These are phyloP conservation scores for Trypanosoma lewisi DNA, from an alignment of 208 protist species.

Conservation along the genomic window DNA sequence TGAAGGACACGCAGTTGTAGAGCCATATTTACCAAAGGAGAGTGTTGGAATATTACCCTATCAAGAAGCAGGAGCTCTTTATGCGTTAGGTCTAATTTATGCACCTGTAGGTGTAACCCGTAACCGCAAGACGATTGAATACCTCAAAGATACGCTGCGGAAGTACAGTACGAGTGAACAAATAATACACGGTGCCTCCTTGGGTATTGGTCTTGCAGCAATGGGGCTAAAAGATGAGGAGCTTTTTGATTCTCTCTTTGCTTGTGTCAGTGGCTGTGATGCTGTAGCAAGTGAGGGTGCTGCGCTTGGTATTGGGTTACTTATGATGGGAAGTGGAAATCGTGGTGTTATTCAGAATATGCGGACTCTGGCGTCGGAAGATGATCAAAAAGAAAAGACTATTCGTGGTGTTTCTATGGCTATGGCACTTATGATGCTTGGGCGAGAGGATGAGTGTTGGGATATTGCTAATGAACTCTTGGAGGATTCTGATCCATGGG, in stretches of 20 bases:
- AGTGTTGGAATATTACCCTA: conserved; percentile 78
- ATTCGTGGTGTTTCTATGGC: conserved; percentile 97
- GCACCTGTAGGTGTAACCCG: conserved; percentile 87
- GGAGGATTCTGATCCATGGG: conserved; percentile 94
- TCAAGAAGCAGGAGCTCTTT: conserved; percentile 96
- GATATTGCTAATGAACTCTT: conserved; percentile 92
- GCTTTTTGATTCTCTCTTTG: conserved; percentile 95
- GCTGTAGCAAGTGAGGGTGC: conserved; percentile 98
- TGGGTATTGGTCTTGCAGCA: conserved; percentile 94
- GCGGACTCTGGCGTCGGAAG: conserved; percentile 89
- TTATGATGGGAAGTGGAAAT: conserved; percentile 97
- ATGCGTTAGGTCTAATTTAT: conserved; percentile 98
- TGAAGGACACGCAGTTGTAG: conserved; percentile 86
- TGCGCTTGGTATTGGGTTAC: conserved; percentile 96
- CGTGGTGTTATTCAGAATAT: conserved; percentile 89
- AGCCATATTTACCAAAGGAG: conserved; percentile 91
- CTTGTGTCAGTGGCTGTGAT: conserved; percentile 92
- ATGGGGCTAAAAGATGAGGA: conserved; percentile 90
- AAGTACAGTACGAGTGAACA: conserved; percentile 78
- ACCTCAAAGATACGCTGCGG: conserved; percentile 69
- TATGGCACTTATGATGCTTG: conserved; percentile 96
- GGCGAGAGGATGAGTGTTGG: conserved; percentile 95
- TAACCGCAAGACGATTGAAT: conserved; percentile 72
- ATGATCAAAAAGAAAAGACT: conserved; percentile 99
- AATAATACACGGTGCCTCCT: conserved; percentile 97